Conservation (phyloP, 129 eudicot species). For the Flaveria bidentis region DNA sequence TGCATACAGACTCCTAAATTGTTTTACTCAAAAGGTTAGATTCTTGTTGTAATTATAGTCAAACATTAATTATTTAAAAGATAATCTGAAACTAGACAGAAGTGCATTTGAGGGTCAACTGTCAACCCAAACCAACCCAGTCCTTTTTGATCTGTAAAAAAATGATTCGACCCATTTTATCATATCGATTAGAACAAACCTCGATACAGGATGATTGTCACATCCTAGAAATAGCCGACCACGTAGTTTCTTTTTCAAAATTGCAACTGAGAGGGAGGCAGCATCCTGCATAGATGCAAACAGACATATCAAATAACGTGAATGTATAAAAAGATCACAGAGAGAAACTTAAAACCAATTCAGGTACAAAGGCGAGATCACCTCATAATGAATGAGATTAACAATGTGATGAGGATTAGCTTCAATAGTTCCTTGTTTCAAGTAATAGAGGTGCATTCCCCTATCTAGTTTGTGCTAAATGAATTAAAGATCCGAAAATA, state of each 20-base stretch:
- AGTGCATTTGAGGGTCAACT: background rate
- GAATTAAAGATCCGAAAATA: slow-evolving; percentile 50
- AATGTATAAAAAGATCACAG: slow-evolving; percentile 6
- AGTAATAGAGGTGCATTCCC: slow-evolving; percentile 86
- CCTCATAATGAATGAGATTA: slow-evolving; percentile 96
- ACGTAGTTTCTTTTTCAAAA: slow-evolving; percentile 73
- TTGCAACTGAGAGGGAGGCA: slow-evolving; percentile 71
- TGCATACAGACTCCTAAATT: background rate
- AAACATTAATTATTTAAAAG: background rate
- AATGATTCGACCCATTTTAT: background rate
- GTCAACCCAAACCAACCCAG: background rate
- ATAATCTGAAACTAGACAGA: background rate
- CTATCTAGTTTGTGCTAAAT: slow-evolving; percentile 67
- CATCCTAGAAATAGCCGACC: slow-evolving; percentile 77
- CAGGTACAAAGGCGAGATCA: slow-evolving; percentile 26
- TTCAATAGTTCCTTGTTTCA: slow-evolving; percentile 64
- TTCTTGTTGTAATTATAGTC: background rate
- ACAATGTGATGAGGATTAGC: slow-evolving; percentile 83
- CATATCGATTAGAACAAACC: slow-evolving; percentile 42
- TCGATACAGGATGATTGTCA: slow-evolving; percentile 88
- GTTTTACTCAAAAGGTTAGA: background rate
- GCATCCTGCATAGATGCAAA: slow-evolving; percentile 63
- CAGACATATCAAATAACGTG: background rate
- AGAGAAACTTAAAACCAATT: background rate
- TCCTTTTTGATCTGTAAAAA: background rate